Evolutionary conservation across 495 filamentous ascomycete genomes (phyloP), one percentile per base, ranked within the genome.

Genomic region (Annulohypoxylon nitens): DNA sequence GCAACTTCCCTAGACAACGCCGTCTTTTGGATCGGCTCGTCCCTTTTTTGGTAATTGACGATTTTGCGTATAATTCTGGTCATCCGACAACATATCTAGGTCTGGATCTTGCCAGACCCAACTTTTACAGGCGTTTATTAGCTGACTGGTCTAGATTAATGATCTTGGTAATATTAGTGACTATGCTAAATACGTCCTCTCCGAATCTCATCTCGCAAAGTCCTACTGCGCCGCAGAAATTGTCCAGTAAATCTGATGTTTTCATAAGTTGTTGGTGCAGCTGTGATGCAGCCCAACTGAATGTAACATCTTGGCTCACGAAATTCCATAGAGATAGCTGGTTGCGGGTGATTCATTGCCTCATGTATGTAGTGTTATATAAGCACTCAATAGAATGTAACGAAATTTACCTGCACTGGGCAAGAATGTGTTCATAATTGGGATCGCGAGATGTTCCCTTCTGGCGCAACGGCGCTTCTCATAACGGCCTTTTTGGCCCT

Each of bases 291-390:
- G 34, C n/a, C 39, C 16, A 47, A 12, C 47, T n/a, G 50, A 41
- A 45, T 65, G 48, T 65, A 57, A 57, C 50, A 12, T 51, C 2
- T 14, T 65, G 30, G 53, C 50, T 57, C 62, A 55, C 50, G 62
- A 55, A 14, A 57, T 45, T 6, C 10, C 34, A 36, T 36, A 10
- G 6, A 36, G 34, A 2, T 36, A 36, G 34, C 6, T 1, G 34
- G 34, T 36, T 2, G 34, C 10, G 10, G 20, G 20, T 0, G 20
- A 23, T 23, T 23, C 1, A 23, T 1, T 36, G 34, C 34, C 34
- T 23, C 1, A 23, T 23, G 34, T 36, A 36, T 0, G 10, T 36
- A 36, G 34, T 1, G 1, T 36, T 36, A 36, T 36, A 36, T 10
- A 36, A 10, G 10, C 34, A 23, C 20, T 23, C 20, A 23, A 23